A percentile compares a stretch with the other conserved stretches of the same genome.
Evolutionary conservation across 129 eudicot species (phyloP).

Genomic region (Escallonia rubra): DNA sequence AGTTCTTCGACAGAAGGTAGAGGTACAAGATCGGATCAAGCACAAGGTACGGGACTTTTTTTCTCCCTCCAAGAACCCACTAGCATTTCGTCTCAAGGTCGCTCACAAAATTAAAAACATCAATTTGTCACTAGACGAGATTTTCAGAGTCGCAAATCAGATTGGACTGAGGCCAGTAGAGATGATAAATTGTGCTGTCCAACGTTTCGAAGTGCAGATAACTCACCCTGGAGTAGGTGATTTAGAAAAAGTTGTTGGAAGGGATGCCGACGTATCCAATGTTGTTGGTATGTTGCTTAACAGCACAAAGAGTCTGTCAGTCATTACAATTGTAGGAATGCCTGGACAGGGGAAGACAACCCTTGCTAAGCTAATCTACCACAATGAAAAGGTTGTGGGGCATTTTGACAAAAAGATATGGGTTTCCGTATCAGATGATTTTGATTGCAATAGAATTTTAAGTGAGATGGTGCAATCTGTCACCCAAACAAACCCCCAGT

Average conservation of each 20-base stretch:
- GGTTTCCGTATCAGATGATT: conserved; percentile 11
- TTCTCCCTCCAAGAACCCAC: conserved; percentile 1
- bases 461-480: not conserved
- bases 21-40: not conserved
- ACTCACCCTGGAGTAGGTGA: not conserved
- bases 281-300: not conserved
- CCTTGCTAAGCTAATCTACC: conserved; percentile 2
- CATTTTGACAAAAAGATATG: conserved; percentile 9
- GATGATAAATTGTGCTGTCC: not conserved
- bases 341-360: conserved; percentile 17
- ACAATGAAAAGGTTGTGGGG: conserved; percentile 1
- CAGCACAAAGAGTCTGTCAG: not conserved
- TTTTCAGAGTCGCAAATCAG: not conserved
- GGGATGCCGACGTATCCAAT: conserved; percentile 8
- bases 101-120: conserved; percentile 7
- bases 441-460: conserved; percentile 3
- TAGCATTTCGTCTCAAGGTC: not conserved
- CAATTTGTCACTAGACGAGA: conserved; percentile 3
- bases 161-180: not conserved
- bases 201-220: not conserved
- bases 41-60: not conserved
- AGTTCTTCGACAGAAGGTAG: not conserved
- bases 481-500: not conserved
- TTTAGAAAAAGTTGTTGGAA: conserved; percentile 4
- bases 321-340: not conserved